Evolutionary conservation across 495 filamentous ascomycete species (phyloP).

Genomic region (Lasiosphaeria hispida): DNA sequence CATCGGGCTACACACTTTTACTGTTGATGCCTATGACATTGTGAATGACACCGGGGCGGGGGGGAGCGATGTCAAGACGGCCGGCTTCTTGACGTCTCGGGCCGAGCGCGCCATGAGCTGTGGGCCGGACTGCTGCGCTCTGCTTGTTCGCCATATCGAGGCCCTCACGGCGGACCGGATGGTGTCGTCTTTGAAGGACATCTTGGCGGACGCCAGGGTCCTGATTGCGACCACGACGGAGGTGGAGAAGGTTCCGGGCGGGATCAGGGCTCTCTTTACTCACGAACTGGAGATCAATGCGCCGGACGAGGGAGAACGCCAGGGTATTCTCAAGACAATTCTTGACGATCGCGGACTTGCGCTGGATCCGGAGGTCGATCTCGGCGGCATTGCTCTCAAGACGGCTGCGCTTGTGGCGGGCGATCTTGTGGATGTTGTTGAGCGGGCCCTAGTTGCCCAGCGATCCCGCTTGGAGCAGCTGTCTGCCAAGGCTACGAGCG

Average conservation of each 20-base stretch:
- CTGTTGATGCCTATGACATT: conserved; percentile 90
- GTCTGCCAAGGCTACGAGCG: conserved; percentile 41
- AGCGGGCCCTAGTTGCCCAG: conserved; percentile 76
- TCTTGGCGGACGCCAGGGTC: conserved; percentile 69
- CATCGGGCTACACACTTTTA: conserved; percentile 84
- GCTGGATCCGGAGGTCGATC: conserved; percentile 75
- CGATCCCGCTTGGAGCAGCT: conserved; percentile 69
- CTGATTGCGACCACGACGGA: conserved; percentile 92
- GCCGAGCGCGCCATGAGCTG: conserved; percentile 87
- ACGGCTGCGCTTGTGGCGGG: conserved; percentile 94
- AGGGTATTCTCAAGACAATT: conserved; percentile 77
- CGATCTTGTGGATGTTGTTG: conserved; percentile 90
- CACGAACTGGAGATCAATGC: conserved; percentile 94
- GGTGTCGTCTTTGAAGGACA: conserved; percentile 74
- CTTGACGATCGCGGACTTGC: conserved; percentile 70
- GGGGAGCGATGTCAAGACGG: conserved; percentile 88
- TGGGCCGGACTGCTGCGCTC: conserved; percentile 74
- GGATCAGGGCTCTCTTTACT: conserved; percentile 84
- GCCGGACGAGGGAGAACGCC: conserved; percentile 88
- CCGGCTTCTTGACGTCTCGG: conserved; percentile 80
- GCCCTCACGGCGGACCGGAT: conserved; percentile 89
- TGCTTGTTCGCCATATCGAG: conserved; percentile 85
- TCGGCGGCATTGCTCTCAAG: conserved; percentile 82
- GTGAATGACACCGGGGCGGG: conserved; percentile 82
- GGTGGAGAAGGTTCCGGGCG: conserved; percentile 88